Evolutionary conservation across 305 asterid genomes (phyloP).

Genomic region (Solanum hybrid): DNA sequence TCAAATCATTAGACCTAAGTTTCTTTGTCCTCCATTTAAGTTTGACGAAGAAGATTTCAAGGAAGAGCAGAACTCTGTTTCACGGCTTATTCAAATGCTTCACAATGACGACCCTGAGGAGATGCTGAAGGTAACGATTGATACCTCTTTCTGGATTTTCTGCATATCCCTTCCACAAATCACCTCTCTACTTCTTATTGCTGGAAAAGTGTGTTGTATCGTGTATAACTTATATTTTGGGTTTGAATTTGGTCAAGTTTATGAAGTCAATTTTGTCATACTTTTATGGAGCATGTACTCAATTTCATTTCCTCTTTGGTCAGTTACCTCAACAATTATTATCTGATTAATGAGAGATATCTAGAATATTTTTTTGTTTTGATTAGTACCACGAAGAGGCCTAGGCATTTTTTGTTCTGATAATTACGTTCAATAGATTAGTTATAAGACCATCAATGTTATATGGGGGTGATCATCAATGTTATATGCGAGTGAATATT

Average conservation of each 20-base stretch:
- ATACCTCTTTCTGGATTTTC: neutral
- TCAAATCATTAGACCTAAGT: neutral
- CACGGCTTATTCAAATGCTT: slow-evolving; percentile 88
- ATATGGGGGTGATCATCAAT: neutral
- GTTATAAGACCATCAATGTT: neutral
- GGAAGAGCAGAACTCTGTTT: slow-evolving; percentile 89
- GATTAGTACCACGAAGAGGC: neutral
- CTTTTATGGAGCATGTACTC: neutral
- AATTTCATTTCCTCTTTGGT: neutral
- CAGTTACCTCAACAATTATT: neutral
- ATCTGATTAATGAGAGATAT: neutral
- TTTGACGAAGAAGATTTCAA: slow-evolving; percentile 88
- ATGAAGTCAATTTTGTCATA: neutral
- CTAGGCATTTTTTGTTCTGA: neutral
- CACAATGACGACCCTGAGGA: slow-evolving; percentile 81
- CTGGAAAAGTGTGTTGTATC: neutral
- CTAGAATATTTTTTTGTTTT: neutral
- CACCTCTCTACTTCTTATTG: neutral
- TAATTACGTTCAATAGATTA: neutral
- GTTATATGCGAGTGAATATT: neutral
- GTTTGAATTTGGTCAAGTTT: neutral
- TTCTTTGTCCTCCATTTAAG: slow-evolving; percentile 27
- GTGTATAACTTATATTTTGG: neutral
- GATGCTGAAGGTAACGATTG: slow-evolving; percentile 70
- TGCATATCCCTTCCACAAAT: neutral